Percentiles rank a stretch among this genome's conserved stretches.
These are phyloP conservation scores for Sporobolomyces pararoseus DNA, from an alignment of 768 basidiomycete genomes.

Conservation along the genomic window DNA sequence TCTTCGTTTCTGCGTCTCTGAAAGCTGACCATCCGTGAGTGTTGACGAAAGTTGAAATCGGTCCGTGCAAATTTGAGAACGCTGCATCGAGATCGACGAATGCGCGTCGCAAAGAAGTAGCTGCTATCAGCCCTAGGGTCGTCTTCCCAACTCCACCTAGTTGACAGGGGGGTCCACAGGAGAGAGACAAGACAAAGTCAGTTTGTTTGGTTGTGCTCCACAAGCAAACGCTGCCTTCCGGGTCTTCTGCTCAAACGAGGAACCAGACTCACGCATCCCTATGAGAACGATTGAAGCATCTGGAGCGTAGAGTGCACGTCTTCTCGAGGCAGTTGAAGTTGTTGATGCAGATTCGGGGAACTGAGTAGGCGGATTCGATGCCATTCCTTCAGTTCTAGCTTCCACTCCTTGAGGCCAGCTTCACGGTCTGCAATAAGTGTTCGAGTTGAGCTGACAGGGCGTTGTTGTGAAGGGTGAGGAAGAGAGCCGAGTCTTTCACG, in stretches of 20 bases:
- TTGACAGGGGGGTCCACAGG: too few species aligned
- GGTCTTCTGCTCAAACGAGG: too few species aligned
- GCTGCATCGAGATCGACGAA: conserved; percentile 77
- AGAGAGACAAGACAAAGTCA: too few species aligned
- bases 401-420: too few species aligned
- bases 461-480: neutral
- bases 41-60: conserved; percentile 59
- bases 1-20: conserved; percentile 68
- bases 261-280: conserved; percentile 92
- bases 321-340: neutral
- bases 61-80: conserved; percentile 55
- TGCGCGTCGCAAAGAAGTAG: conserved; percentile 65
- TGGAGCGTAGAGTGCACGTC: conserved; percentile 31
- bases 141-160: conserved; percentile 65
- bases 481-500: neutral
- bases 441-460: neutral
- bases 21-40: conserved; percentile 79
- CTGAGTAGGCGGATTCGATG: neutral
- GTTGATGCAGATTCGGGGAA: neutral
- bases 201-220: too few species aligned
- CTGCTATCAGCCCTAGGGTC: conserved; percentile 73
- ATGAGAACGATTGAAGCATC: conserved; percentile 62
- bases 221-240: too few species aligned
- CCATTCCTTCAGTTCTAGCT: neutral
- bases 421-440: too few species aligned